phyloP scores from a whole-genome alignment of 495 filamentous ascomycete genomes.

The Penicillium silybi region DNA sequence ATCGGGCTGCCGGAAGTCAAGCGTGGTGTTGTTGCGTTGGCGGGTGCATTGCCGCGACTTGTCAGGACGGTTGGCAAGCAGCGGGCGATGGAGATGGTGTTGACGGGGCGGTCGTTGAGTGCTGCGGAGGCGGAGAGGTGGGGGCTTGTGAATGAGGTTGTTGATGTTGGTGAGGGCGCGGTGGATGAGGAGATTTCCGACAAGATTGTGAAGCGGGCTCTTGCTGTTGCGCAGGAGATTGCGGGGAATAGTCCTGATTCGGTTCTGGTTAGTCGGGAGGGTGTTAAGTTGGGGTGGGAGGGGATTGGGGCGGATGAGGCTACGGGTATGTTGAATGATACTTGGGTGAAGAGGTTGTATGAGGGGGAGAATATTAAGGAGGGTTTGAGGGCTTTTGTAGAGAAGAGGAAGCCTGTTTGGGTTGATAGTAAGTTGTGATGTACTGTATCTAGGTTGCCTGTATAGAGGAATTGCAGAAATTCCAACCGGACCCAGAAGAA shows the following conservation, averaged over 20 bases:
- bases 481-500: background rate
- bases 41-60: constrained; percentile 70
- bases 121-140: constrained; percentile 60
- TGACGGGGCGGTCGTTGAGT: constrained; percentile 58
- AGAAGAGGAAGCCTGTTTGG: constrained; percentile 76
- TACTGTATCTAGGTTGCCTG: background rate
- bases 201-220: constrained; percentile 45
- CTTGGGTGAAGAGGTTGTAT: constrained; percentile 57
- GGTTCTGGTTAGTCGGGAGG: constrained; percentile 65
- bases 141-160: constrained; percentile 70
- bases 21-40: constrained; percentile 67
- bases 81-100: constrained; percentile 70
- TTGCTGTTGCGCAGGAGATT: constrained; percentile 46
- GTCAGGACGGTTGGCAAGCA: constrained; percentile 61
- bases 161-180: constrained; percentile 28
- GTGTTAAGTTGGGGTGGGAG: constrained; percentile 70
- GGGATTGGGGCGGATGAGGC: constrained; percentile 62
- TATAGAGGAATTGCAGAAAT: background rate
- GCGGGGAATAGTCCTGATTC: constrained; percentile 66
- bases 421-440: constrained; percentile 69
- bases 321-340: constrained; percentile 53
- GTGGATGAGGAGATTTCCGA: constrained; percentile 30
- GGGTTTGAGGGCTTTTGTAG: constrained; percentile 75
- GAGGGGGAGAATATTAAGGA: constrained; percentile 77
- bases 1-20: constrained; percentile 70